Conservation (phyloP, 2,329 filamentous ascomycete species). For the Cryphonectria radicalis region DNA sequence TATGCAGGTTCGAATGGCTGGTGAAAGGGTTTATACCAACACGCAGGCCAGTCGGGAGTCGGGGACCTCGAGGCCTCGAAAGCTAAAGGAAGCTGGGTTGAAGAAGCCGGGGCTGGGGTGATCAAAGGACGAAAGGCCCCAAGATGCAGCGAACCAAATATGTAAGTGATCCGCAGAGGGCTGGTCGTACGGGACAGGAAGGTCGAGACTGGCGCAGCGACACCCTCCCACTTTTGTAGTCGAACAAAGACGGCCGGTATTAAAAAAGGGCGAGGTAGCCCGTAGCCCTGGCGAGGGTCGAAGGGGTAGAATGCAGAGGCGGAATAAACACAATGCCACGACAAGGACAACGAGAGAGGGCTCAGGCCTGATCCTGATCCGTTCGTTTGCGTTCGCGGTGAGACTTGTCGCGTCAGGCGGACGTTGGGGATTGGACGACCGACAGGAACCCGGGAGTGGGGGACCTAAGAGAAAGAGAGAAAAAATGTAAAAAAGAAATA, state of each 20-base stretch:
- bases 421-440: neutral
- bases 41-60: slow-evolving; percentile 20
- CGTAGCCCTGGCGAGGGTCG: slow-evolving; percentile 19
- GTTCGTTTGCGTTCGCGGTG: slow-evolving; percentile 13
- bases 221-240: slow-evolving; percentile 20
- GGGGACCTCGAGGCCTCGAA: slow-evolving; percentile 17
- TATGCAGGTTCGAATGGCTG: slow-evolving; percentile 22
- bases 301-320: slow-evolving; percentile 18
- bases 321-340: slow-evolving; percentile 25
- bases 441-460: slow-evolving; percentile 16
- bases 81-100: slow-evolving; percentile 5
- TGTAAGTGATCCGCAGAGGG: slow-evolving; percentile 18
- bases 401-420: slow-evolving; percentile 18
- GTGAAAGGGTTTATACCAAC: slow-evolving; percentile 16
- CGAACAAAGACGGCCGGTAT: slow-evolving; percentile 28
- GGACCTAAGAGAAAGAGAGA: neutral
- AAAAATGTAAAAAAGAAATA: neutral
- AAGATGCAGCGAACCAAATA: slow-evolving; percentile 26
- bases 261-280: slow-evolving; percentile 21
- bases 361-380: slow-evolving; percentile 10
- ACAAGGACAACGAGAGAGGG: slow-evolving; percentile 17
- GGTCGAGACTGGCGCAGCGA: slow-evolving; percentile 14
- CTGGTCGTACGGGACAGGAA: slow-evolving; percentile 17
- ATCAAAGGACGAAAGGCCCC: slow-evolving; percentile 28
- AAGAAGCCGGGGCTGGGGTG: slow-evolving; percentile 22